Conservation (phyloP, 1,139 yeast species). For the Nakaseomyces nivariensis region DNA sequence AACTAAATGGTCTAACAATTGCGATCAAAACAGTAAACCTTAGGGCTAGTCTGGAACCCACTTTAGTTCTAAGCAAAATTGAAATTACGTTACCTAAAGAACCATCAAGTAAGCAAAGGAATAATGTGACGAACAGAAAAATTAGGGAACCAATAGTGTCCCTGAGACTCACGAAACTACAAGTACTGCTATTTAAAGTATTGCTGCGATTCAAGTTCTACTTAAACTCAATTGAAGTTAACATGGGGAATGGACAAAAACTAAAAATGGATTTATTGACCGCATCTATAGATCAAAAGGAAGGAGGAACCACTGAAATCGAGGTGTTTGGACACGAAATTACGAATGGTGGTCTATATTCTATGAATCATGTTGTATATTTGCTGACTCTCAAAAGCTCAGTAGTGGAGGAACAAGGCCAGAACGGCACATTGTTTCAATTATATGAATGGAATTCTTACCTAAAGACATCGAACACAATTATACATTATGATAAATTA, state of each 20-base stretch:
- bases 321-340: conserved; percentile 17
- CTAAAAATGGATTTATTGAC: conserved; percentile 14
- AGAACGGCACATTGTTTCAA: background rate
- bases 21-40: conserved; percentile 9
- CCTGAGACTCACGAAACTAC: background rate
- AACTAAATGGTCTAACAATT: conserved; percentile 9
- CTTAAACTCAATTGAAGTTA: conserved; percentile 4
- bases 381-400: conserved; percentile 9
- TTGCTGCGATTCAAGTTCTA: background rate
- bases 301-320: conserved; percentile 9
- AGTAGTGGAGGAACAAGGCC: background rate
- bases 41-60: conserved; percentile 14
- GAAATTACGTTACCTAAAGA: conserved; percentile 7
- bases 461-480: background rate
- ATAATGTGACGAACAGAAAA: background rate
- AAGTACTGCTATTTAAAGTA: conserved; percentile 1
- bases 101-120: background rate
- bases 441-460: conserved; percentile 2
- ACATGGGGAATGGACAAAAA: conserved; percentile 6
- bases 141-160: background rate
- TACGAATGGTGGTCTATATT: conserved; percentile 10
- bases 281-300: conserved; percentile 10
- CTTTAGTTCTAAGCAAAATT: conserved; percentile 14
- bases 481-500: conserved; percentile 1
- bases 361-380: conserved; percentile 15